Conservation (phyloP, 495 filamentous ascomycete species). For the Aspergillus steynii region DNA sequence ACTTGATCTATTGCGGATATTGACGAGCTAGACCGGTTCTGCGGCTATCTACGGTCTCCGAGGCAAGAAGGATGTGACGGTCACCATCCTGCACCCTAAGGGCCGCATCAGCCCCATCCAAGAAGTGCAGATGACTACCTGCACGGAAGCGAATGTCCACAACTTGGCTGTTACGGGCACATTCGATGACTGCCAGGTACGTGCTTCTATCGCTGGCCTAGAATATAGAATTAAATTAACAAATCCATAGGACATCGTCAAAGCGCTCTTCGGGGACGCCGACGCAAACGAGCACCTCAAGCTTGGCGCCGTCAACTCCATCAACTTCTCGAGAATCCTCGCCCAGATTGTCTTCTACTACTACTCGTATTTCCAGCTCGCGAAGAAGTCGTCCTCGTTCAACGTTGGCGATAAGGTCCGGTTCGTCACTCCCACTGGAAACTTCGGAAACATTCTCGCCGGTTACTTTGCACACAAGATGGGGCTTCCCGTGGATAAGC, state of each 20-base stretch:
- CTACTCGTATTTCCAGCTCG: conserved; percentile 81
- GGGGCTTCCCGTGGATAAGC: conserved; percentile 81
- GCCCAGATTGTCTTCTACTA: conserved; percentile 96
- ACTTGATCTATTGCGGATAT: background rate
- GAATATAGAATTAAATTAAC: background rate
- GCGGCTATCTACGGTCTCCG: conserved; percentile 96
- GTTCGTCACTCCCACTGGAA: conserved; percentile 85
- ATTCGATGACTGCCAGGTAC: conserved; percentile 86
- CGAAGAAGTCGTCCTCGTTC: conserved; percentile 46
- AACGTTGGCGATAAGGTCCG: conserved; percentile 62
- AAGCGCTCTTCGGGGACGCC: conserved; percentile 83
- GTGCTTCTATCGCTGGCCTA: background rate
- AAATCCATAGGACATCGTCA: conserved; percentile 70
- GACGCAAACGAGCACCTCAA: conserved; percentile 70
- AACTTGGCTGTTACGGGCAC: conserved; percentile 82
- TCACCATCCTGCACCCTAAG: conserved; percentile 86
- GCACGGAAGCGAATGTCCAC: conserved; percentile 82
- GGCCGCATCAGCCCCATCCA: conserved; percentile 84
- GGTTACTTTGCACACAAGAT: conserved; percentile 90
- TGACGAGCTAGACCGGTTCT: conserved; percentile 62
- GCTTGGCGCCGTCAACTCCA: conserved; percentile 85
- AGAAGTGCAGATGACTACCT: conserved; percentile 93
- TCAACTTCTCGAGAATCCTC: conserved; percentile 88
- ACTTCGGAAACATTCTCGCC: conserved; percentile 95
- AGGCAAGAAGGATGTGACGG: conserved; percentile 93